Conservation (phyloP, 192 early-diverging fungal genomes). For the Gryganskiella cystojenkinii region DNA sequence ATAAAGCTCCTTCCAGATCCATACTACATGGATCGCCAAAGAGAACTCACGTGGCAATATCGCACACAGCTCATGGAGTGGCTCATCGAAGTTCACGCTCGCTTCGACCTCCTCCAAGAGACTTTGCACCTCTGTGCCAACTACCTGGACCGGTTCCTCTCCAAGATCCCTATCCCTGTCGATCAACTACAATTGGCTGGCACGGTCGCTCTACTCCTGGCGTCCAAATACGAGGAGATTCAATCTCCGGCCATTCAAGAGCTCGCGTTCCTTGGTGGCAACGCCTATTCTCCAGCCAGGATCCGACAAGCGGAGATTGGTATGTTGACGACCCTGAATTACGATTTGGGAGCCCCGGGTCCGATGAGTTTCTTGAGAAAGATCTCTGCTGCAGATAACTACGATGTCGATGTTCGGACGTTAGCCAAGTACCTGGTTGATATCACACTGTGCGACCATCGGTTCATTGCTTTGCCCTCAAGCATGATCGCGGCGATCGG, state of each 20-base stretch:
- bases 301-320: slow-evolving; percentile 68
- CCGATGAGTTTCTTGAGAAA: slow-evolving; percentile 68
- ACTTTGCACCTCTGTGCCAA: slow-evolving; percentile 67
- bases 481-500: slow-evolving; percentile 60
- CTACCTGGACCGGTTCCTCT: slow-evolving; percentile 70
- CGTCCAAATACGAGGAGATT: slow-evolving; percentile 70
- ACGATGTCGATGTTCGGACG: slow-evolving; percentile 65
- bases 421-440: slow-evolving; percentile 71
- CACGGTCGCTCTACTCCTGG: slow-evolving; percentile 60
- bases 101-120: slow-evolving; percentile 70
- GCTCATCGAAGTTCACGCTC: slow-evolving; percentile 66
- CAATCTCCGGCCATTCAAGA: slow-evolving; percentile 62
- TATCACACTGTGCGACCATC: slow-evolving; percentile 65
- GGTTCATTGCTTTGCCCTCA: slow-evolving; percentile 61
- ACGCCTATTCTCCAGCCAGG: slow-evolving; percentile 56
- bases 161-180: slow-evolving; percentile 53
- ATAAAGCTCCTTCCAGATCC: slow-evolving; percentile 59
- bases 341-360: slow-evolving; percentile 67
- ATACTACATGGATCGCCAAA: slow-evolving; percentile 61
- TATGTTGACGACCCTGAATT: slow-evolving; percentile 64
- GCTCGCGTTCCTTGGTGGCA: slow-evolving; percentile 58
- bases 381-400: slow-evolving; percentile 68
- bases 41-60: slow-evolving; percentile 60
- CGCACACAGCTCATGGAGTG: slow-evolving; percentile 66
- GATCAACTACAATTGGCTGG: slow-evolving; percentile 69